Percentiles rank a stretch among this genome's conserved stretches.
phyloP scores from a whole-genome alignment of 805 yeast species.

The Zygosaccharomyces siamensis region DNA sequence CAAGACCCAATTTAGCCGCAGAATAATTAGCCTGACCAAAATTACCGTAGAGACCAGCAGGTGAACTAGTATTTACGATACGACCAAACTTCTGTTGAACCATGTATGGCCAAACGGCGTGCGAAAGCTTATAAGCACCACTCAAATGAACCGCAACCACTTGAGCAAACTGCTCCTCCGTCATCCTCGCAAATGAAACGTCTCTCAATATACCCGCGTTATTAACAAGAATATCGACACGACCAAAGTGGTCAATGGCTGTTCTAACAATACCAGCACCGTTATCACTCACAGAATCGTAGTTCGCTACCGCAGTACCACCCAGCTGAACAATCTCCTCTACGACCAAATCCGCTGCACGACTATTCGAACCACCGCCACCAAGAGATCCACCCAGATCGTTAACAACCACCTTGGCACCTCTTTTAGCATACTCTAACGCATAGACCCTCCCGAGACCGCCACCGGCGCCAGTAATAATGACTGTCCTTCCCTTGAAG shows the following conservation, averaged over 20 bases:
- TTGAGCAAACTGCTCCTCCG: slow-evolving; percentile 68
- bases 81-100: slow-evolving; percentile 83
- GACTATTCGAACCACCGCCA: slow-evolving; percentile 64
- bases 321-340: slow-evolving; percentile 69
- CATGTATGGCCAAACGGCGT: slow-evolving; percentile 90
- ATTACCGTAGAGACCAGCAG: slow-evolving; percentile 95
- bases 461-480: slow-evolving; percentile 97
- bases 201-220: slow-evolving; percentile 96
- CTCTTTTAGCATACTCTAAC: slow-evolving; percentile 77
- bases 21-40: slow-evolving; percentile 96
- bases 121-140: slow-evolving; percentile 81
- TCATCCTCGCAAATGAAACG: slow-evolving; percentile 80
- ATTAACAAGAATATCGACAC: slow-evolving; percentile 83
- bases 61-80: slow-evolving; percentile 88
- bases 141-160: slow-evolving; percentile 84
- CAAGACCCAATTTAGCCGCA: slow-evolving; percentile 84
- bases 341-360: slow-evolving; percentile 87
- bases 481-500: slow-evolving; percentile 81
- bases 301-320: slow-evolving; percentile 89
- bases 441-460: slow-evolving; percentile 91
- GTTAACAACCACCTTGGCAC: slow-evolving; percentile 93
- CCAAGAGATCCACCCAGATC: slow-evolving; percentile 82
- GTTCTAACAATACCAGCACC: slow-evolving; percentile 83
- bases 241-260: slow-evolving; percentile 81
- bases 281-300: slow-evolving; percentile 77